Evolutionary conservation across 495 filamentous ascomycete genomes (phyloP), one percentile per base, ranked within the genome.

Genomic region (Xylaria cubensis): DNA sequence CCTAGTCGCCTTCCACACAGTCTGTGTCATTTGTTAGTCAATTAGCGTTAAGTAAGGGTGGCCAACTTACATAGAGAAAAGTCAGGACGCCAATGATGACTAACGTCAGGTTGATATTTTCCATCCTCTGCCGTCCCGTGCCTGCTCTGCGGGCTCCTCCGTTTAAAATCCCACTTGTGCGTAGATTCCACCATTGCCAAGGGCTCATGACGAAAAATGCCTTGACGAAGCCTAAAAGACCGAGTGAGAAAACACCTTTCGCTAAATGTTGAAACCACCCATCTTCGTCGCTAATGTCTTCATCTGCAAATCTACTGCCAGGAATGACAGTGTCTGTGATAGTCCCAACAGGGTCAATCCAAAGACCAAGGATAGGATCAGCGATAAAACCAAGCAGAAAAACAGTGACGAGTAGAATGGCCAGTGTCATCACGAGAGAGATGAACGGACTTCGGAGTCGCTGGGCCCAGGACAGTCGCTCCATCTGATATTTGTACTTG

Each of bases 281-380:
- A 82, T 79, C 46, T 19, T 84, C 80, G n/a, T 86, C 84, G 32
- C 82, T 71, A 24, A 73, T 41, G 10, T 75, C 72, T 21, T 85
- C 85, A 78, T 76, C 65, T 83, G 77, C 34, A 77, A 72, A 59
- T 82, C 75, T 73, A 78, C 73, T 36, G 75, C 82, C 41, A 75
- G 74, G 67, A 19, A 73, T 72, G 34, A 86, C 79, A 3, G 79
- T 70, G 34, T 86, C 85, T 61, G 76, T 71, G 62, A 85, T 72
- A 56, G 78, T 81, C 74, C 86, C 77, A 67, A 90, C 80, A 0
- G 93, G 93, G 77, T 97, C 94, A 19, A 95, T 79, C 83, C 94
- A 97, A 24, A 97, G 83, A 72, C 92, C 92, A 78, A 99, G 92
- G 74, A 98, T 93, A 13, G 94, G 94, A 82, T 98, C 95, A 72